Conservation (phyloP, 2,329 filamentous ascomycete genomes). For the Byssochlamys sp. region DNA sequence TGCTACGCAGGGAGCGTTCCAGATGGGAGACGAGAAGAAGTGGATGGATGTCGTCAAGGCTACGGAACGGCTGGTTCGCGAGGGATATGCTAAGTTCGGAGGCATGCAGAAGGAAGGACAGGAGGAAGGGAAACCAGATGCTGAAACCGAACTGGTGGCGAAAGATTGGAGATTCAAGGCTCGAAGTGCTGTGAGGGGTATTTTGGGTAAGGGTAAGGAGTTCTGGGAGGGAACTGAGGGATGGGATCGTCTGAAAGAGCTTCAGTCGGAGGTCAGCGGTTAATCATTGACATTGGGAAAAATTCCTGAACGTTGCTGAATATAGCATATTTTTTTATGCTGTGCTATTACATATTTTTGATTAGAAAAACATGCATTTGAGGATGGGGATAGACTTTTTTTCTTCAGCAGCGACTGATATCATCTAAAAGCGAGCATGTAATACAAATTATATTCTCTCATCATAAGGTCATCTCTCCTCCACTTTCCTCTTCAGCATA, state of each 20-base stretch:
- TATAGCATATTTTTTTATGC: neutral
- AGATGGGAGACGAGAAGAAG: conserved; percentile 49
- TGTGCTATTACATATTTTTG: neutral
- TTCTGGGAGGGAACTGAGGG: conserved; percentile 63
- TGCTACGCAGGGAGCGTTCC: conserved; percentile 35
- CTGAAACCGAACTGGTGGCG: conserved; percentile 54
- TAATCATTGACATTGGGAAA: neutral
- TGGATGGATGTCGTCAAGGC: conserved; percentile 67
- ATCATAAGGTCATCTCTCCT: conserved; percentile 10
- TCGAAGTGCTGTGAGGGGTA: conserved; percentile 68
- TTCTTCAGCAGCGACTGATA: neutral
- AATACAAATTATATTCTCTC: neutral
- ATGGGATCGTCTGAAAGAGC: conserved; percentile 29
- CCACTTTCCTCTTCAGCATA: conserved; percentile 54
- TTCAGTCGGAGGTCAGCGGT: conserved; percentile 27
- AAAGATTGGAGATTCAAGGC: conserved; percentile 83
- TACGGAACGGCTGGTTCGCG: conserved; percentile 66
- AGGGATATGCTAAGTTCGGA: conserved; percentile 72
- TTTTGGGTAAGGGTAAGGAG: conserved; percentile 72
- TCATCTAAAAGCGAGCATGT: neutral
- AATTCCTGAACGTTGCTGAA: neutral
- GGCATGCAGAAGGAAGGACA: conserved; percentile 49
- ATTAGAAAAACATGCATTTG: neutral
- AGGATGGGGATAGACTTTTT: neutral
- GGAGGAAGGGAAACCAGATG: conserved; percentile 26